Conservation (phyloP, 2,329 filamentous ascomycete species). For the Hymenoscyphus linearis region DNA sequence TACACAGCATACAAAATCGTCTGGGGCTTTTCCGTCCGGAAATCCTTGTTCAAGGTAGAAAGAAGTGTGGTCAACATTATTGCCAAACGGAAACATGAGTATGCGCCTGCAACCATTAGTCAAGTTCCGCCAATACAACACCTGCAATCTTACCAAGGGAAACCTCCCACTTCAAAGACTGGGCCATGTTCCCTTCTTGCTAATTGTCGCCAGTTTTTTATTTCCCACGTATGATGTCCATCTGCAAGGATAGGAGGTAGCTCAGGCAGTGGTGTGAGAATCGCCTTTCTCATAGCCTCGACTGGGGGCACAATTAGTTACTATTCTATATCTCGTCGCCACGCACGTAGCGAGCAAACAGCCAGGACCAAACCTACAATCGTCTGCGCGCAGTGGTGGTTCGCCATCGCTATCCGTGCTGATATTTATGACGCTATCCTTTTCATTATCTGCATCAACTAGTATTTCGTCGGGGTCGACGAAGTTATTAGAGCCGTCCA, state of each 20-base stretch:
- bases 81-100: slow-evolving; percentile 91
- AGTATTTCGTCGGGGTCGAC: slow-evolving; percentile 32
- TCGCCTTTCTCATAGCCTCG: slow-evolving; percentile 78
- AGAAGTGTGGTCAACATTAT: slow-evolving; percentile 88
- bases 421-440: slow-evolving; percentile 38
- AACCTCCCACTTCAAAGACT: slow-evolving; percentile 76
- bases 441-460: slow-evolving; percentile 33
- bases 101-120: slow-evolving; percentile 62
- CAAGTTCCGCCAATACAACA: slow-evolving; percentile 2
- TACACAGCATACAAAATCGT: slow-evolving; percentile 94
- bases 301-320: slow-evolving; percentile 41
- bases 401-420: slow-evolving; percentile 32
- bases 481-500: slow-evolving; percentile 30
- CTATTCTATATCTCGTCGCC: background rate
- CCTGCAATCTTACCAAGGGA: slow-evolving; percentile 64
- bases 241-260: slow-evolving; percentile 79
- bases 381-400: slow-evolving; percentile 31
- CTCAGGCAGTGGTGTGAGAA: slow-evolving; percentile 65
- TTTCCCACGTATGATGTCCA: slow-evolving; percentile 74
- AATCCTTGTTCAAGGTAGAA: slow-evolving; percentile 97
- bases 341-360: background rate
- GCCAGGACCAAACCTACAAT: slow-evolving; percentile 30
- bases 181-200: slow-evolving; percentile 82
- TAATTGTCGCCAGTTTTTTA: slow-evolving; percentile 74
- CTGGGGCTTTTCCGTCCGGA: slow-evolving; percentile 67